Evolutionary conservation across 768 basidiomycete species (phyloP), one percentile per base, ranked within the genome.

Genomic region (Tylopilus rubrobrunneus): DNA sequence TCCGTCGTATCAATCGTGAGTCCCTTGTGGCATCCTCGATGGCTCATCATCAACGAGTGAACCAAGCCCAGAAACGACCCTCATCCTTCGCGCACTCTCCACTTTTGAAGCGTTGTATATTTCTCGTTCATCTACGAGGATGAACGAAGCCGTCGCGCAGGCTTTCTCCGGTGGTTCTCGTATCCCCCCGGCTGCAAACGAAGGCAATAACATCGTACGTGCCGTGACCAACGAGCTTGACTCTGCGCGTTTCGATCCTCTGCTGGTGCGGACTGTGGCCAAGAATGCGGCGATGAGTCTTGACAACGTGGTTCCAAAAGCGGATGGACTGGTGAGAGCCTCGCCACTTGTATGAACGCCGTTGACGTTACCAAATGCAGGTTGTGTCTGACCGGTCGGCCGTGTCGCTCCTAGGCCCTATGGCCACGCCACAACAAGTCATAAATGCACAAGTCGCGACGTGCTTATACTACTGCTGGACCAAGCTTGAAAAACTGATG

Each of bases 81-180:
- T 98, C 37, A 76, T 94, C 34, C 79, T 99, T 3, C 87, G 91
- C 4, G 83, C 93, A 0, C 76, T 98, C 43, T 83, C 87, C 6
- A 81, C 79, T 8, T 88, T 98, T 58, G 97, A 98, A 67, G 76
- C 86, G 0, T 78, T 89, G n/a, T 99, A 98, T 70, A 79, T 98
- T 3, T 82, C 90, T 2, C 85, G 90, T 29, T 91, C 90, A 0
- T 81, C 86, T 0, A 87, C 83, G 54, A 83, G 91, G 49, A 78
- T 98, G 61, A 93, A 87, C 56, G 97, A 98, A 61, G 76, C 80
- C 2, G 82, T 96, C 39, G 83, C 67, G 2, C 83, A 89, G 50
- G 86, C 90, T 0, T 86, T 96, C 62, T 78, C 86, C 0, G 83
- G 85, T 21, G 87, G 91, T 0, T 62, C 76, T 37, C 84, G 87